Conservation (phyloP, 768 basidiomycete species). For the Rubroboletus pulcherrimus region DNA sequence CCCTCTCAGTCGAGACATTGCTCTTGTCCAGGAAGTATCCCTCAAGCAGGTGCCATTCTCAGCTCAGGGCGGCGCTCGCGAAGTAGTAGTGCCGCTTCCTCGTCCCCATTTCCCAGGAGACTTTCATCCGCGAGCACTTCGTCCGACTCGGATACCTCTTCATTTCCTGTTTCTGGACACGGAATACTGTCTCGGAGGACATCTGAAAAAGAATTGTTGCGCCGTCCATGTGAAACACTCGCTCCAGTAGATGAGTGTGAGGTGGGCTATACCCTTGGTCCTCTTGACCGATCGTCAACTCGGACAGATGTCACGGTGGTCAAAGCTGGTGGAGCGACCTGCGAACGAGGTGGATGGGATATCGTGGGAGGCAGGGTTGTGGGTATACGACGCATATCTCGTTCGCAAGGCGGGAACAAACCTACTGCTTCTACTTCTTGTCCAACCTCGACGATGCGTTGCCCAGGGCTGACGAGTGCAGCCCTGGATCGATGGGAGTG, state of each 20-base stretch:
- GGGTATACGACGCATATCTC: slow-evolving; percentile 67
- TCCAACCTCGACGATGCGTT: slow-evolving; percentile 12
- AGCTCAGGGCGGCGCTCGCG: slow-evolving; percentile 56
- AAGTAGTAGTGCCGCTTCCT: slow-evolving; percentile 52
- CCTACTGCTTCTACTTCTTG: slow-evolving; percentile 5
- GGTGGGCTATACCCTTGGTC: slow-evolving; percentile 27
- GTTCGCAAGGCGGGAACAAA: slow-evolving; percentile 36
- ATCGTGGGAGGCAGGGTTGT: slow-evolving; percentile 51
- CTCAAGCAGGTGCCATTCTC: slow-evolving; percentile 43
- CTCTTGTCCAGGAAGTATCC: slow-evolving; percentile 54
- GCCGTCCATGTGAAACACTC: slow-evolving; percentile 46
- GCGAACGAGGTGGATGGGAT: slow-evolving; percentile 81
- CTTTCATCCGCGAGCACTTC: slow-evolving; percentile 41
- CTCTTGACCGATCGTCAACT: slow-evolving; percentile 34
- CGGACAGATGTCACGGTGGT: slow-evolving; percentile 52
- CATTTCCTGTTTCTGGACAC: slow-evolving; percentile 79
- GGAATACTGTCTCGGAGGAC: slow-evolving; percentile 71
- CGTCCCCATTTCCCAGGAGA: slow-evolving; percentile 47
- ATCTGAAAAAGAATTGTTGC: slow-evolving; percentile 61
- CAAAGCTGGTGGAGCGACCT: slow-evolving; percentile 51
- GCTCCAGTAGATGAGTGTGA: slow-evolving; percentile 37
- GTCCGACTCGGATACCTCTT: slow-evolving; percentile 39
- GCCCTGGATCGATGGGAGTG: slow-evolving; percentile 80
- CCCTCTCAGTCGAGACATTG: slow-evolving; percentile 60
- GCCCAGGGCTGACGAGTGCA: slow-evolving; percentile 51